A percentile compares a stretch with the other conserved stretches of the same genome.
Evolutionary conservation across 2,329 filamentous ascomycete genomes (phyloP).

Genomic region (Colletotrichum plurivorum): DNA sequence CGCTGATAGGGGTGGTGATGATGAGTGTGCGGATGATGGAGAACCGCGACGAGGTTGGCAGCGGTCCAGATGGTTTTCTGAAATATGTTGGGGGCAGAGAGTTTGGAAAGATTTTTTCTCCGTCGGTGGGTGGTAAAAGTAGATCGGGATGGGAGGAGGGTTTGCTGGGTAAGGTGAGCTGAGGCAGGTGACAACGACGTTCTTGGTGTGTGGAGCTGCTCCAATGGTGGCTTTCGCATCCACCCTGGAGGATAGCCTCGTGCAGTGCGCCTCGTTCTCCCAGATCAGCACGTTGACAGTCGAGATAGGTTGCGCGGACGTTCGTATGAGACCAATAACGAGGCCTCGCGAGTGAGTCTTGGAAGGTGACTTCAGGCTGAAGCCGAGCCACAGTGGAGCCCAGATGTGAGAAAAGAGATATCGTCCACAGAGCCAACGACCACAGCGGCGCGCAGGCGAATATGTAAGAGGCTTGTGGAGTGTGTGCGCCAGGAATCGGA

Average conservation of each 20-base stretch:
- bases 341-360: too few species aligned
- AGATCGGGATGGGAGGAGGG: constrained; percentile 10
- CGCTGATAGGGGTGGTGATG: too few species aligned
- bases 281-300: neutral
- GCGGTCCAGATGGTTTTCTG: neutral
- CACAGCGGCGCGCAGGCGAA: neutral
- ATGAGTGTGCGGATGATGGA: too few species aligned
- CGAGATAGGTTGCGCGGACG: too few species aligned
- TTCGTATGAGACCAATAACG: too few species aligned
- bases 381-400: neutral
- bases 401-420: neutral
- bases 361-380: neutral
- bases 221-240: constrained; percentile 18
- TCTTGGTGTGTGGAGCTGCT: constrained; percentile 28
- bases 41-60: too few species aligned
- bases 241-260: constrained; percentile 12
- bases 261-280: constrained; percentile 10
- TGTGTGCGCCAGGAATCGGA: constrained; percentile 34
- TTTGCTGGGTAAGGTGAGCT: constrained; percentile 34
- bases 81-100: constrained; percentile 22
- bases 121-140: constrained; percentile 18
- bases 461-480: constrained; percentile 26
- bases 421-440: neutral
- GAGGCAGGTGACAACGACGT: neutral
- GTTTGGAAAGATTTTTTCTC: constrained; percentile 14